phyloP scores from a whole-genome alignment of 106 monocot species.

The Platanthera guangdongensis region DNA sequence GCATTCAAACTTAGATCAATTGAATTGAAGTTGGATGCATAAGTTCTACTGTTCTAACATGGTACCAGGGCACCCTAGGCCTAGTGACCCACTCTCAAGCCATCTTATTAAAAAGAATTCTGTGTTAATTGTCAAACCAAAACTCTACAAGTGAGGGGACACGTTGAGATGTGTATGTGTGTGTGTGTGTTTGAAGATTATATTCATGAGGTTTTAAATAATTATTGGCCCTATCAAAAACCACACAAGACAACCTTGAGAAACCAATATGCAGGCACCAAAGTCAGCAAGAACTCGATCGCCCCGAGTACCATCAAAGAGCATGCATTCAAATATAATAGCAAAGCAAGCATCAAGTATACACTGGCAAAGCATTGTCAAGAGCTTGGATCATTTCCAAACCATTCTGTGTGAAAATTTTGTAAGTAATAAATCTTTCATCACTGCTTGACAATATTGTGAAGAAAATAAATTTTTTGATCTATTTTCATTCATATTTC shows the following conservation, averaged over 20 bases:
- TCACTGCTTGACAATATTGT: neutral
- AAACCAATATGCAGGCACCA: conserved; percentile 53
- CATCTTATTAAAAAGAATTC: too few species aligned
- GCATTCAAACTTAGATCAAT: neutral
- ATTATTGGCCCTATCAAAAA: neutral
- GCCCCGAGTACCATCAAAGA: conserved; percentile 53
- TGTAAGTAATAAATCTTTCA: conserved; percentile 28
- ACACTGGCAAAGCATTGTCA: conserved; percentile 88
- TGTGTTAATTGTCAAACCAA: too few species aligned
- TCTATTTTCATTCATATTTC: conserved; percentile 6
- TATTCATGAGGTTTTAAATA: too few species aligned
- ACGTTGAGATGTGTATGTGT: too few species aligned
- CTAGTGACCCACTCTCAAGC: too few species aligned
- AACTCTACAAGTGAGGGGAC: too few species aligned
- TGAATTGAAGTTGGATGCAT: too few species aligned
- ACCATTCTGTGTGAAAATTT: conserved; percentile 40
- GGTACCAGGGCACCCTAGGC: too few species aligned
- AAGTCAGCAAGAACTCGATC: conserved; percentile 55
- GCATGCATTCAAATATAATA: conserved; percentile 43
- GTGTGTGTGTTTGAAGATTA: too few species aligned
- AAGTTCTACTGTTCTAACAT: too few species aligned
- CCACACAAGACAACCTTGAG: neutral
- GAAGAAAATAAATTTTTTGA: conserved; percentile 1
- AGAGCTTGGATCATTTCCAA: conserved; percentile 56
- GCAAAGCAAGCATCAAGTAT: conserved; percentile 79